These are phyloP conservation scores for Vigna radiata DNA, from an alignment of 306 rosid genomes.

Conservation along the genomic window DNA sequence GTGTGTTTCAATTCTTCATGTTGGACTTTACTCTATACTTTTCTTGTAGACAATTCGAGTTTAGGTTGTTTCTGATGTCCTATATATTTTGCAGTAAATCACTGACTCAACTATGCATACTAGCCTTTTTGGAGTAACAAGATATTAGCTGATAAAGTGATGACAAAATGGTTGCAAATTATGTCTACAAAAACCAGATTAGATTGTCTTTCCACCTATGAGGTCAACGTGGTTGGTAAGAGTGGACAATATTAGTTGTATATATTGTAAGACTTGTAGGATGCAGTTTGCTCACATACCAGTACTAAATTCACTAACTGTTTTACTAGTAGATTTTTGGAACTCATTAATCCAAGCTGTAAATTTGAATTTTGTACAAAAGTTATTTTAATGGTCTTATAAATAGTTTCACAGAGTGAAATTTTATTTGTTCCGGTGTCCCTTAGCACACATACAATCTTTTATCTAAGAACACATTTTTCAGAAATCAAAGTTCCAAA, in stretches of 20 bases:
- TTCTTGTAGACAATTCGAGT: constrained; percentile 12
- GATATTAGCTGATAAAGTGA: constrained; percentile 37
- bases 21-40: constrained; percentile 8
- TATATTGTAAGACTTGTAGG: constrained; percentile 56
- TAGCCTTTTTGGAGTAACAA: constrained; percentile 15
- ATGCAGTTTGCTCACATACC: constrained; percentile 44
- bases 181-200: constrained; percentile 23
- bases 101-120: constrained; percentile 19
- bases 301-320: not conserved
- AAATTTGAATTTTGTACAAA: constrained; percentile 52
- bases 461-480: not conserved
- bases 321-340: constrained; percentile 34
- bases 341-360: constrained; percentile 44
- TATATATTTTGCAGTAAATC: constrained; percentile 63
- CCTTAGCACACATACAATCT: constrained; percentile 9
- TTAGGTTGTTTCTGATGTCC: constrained; percentile 35
- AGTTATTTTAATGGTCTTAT: constrained; percentile 36
- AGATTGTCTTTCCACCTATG: constrained; percentile 33
- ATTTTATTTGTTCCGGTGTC: not conserved
- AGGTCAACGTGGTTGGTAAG: constrained; percentile 22
- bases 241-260: constrained; percentile 44
- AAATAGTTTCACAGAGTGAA: constrained; percentile 16
- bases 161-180: constrained; percentile 12
- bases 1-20: not conserved
- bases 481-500: no score